Evolutionary conservation across 768 basidiomycete species (phyloP).

Genomic region (Galerina marginata): DNA sequence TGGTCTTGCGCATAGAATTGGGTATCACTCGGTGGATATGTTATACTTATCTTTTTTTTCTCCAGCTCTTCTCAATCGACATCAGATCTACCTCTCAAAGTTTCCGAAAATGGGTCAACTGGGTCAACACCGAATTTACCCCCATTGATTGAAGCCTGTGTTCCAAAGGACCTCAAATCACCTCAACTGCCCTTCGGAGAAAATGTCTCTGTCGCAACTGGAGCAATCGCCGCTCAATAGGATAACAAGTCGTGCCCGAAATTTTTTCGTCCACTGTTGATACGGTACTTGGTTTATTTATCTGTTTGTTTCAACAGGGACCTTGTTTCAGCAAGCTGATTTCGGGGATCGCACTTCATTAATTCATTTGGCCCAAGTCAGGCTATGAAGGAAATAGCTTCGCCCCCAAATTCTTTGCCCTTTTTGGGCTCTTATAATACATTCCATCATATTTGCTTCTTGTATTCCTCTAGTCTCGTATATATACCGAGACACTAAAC

Average conservation of each 20-base stretch:
- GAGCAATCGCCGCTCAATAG: slow-evolving; percentile 47
- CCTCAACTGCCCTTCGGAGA: slow-evolving; percentile 68
- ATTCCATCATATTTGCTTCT: slow-evolving; percentile 28
- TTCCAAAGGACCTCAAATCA: slow-evolving; percentile 57
- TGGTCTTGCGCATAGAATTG: slow-evolving; percentile 43
- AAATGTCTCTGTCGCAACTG: slow-evolving; percentile 58
- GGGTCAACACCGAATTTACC: slow-evolving; percentile 32
- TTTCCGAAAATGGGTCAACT: slow-evolving; percentile 46
- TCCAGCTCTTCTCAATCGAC: slow-evolving; percentile 53
- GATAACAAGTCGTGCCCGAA: slow-evolving; percentile 13
- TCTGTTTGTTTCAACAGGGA: slow-evolving; percentile 46
- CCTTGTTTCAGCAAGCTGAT: slow-evolving; percentile 21
- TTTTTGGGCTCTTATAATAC: slow-evolving; percentile 15
- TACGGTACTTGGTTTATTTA: slow-evolving; percentile 49
- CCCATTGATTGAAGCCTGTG: slow-evolving; percentile 39
- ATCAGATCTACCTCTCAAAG: slow-evolving; percentile 42
- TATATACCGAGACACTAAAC: slow-evolving; percentile 39
- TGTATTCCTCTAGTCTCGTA: slow-evolving; percentile 40
- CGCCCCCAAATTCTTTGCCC: slow-evolving; percentile 10
- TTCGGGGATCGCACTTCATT: slow-evolving; percentile 12
- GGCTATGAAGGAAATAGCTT: slow-evolving; percentile 3
- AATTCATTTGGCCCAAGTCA: slow-evolving; percentile 8
- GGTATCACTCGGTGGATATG: slow-evolving; percentile 28
- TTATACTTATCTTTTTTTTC: slow-evolving; percentile 27
- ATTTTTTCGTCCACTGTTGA: slow-evolving; percentile 30